Evolutionary conservation across 2,329 filamentous ascomycete species (phyloP).

Genomic region (Hymenoscyphus infarciens): DNA sequence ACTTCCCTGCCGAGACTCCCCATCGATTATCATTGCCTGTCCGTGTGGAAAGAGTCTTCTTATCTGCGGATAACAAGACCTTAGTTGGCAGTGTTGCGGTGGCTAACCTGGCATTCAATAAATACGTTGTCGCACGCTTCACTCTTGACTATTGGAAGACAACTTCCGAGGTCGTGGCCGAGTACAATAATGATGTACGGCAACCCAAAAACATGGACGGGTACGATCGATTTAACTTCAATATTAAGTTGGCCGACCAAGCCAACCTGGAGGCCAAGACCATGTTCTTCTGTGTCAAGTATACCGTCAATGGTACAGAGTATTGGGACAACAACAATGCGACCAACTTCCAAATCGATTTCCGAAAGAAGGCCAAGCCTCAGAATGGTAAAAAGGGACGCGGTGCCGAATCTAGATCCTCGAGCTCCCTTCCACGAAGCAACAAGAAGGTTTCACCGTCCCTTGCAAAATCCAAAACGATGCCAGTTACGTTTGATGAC

Average conservation of each 20-base stretch:
- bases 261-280: constrained; percentile 91
- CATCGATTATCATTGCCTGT: constrained; percentile 64
- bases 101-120: constrained; percentile 85
- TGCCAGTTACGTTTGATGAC: constrained; percentile 60
- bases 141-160: constrained; percentile 99
- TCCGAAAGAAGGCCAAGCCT: constrained; percentile 71
- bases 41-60: constrained; percentile 80
- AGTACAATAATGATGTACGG: constrained; percentile 76
- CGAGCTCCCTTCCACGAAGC: constrained; percentile 62
- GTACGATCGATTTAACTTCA: constrained; percentile 89
- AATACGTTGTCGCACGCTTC: constrained; percentile 85
- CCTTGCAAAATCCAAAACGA: constrained; percentile 47
- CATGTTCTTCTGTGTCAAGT: constrained; percentile 86
- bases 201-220: constrained; percentile 61
- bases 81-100: constrained; percentile 81
- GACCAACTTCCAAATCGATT: constrained; percentile 92
- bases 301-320: constrained; percentile 77
- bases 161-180: constrained; percentile 87
- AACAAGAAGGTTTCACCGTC: constrained; percentile 48
- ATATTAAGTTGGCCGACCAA: constrained; percentile 86
- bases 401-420: constrained; percentile 47
- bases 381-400: constrained; percentile 54
- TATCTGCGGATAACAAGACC: constrained; percentile 83
- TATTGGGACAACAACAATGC: constrained; percentile 92
- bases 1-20: constrained; percentile 70